These are phyloP conservation scores for Periconia sp. DNA, from an alignment of 2,329 filamentous ascomycete species.

Conservation along the genomic window DNA sequence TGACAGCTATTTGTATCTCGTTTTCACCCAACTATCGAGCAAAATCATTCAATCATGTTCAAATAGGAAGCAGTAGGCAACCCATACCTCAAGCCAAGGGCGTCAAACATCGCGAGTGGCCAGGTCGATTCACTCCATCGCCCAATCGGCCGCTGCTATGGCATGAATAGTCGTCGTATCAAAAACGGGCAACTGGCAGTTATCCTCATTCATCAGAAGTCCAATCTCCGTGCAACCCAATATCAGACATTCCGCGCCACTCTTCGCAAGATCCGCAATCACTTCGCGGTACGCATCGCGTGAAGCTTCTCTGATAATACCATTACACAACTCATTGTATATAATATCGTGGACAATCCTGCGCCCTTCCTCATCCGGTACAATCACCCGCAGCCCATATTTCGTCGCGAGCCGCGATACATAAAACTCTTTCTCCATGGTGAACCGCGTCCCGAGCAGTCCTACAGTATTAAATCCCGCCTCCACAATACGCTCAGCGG, in stretches of 20 bases:
- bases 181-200: neutral
- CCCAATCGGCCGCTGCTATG: constrained; percentile 1
- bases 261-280: neutral
- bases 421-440: constrained; percentile 2
- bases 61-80: no score
- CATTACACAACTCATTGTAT: neutral
- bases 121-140: neutral
- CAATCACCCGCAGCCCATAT: neutral
- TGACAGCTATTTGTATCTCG: no score
- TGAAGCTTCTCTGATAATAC: neutral
- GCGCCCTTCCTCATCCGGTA: neutral
- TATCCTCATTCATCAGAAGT: neutral
- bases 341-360: neutral
- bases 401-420: neutral
- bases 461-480: constrained; percentile 1
- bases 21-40: no score
- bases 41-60: no score
- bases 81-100: no score
- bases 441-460: constrained; percentile 1
- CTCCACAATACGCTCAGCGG: neutral
- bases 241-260: neutral
- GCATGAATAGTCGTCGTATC: constrained; percentile 3
- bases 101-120: no score
- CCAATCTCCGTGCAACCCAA: constrained; percentile 3
- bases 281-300: neutral